Conservation (phyloP, 371 early-diverging fungal species). For the Mycotypha africana region DNA sequence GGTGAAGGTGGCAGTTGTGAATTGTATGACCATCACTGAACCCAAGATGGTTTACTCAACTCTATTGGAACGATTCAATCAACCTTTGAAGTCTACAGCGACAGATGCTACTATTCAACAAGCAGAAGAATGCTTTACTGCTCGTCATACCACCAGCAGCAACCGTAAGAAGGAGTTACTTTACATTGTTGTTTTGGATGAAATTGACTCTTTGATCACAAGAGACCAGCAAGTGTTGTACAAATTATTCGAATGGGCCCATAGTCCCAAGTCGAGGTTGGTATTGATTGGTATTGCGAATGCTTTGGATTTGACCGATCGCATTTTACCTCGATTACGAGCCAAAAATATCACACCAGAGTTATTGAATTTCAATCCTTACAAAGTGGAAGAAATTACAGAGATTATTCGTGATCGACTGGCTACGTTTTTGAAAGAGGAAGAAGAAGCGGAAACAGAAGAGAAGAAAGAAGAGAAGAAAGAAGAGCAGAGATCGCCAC, state of each 20-base stretch:
- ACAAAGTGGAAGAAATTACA: constrained; percentile 74
- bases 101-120: constrained; percentile 28
- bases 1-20: constrained; percentile 58
- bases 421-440: constrained; percentile 28
- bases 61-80: constrained; percentile 46
- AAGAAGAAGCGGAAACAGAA: constrained; percentile 11
- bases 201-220: constrained; percentile 84
- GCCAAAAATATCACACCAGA: constrained; percentile 79
- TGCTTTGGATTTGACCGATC: constrained; percentile 85
- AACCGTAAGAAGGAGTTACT: constrained; percentile 4
- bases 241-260: constrained; percentile 81
- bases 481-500: no score
- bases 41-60: constrained; percentile 65
- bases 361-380: constrained; percentile 82
- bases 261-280: constrained; percentile 55
- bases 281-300: constrained; percentile 95
- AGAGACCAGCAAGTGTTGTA: constrained; percentile 82
- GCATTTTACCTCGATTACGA: constrained; percentile 82
- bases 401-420: constrained; percentile 82
- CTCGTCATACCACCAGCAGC: constrained; percentile 35
- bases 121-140: constrained; percentile 29
- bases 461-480: constrained; percentile 6
- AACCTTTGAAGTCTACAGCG: constrained; percentile 10
- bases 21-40: constrained; percentile 81
- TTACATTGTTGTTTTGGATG: constrained; percentile 81